Conservation (phyloP, 768 basidiomycete genomes). For the Suillus sp. region DNA sequence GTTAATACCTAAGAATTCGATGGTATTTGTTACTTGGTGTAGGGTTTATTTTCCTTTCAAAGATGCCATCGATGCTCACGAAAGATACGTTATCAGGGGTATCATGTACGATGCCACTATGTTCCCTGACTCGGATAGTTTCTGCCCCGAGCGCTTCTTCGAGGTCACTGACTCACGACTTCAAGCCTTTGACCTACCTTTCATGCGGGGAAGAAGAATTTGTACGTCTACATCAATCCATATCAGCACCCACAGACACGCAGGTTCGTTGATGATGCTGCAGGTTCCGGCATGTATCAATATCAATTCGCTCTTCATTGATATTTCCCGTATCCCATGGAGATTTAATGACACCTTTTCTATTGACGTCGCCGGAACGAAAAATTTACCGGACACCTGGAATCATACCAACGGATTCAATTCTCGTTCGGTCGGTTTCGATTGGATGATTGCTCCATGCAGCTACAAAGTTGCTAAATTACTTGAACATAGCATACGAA, state of each 20-base stretch:
- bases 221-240: constrained; percentile 2
- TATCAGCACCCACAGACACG: neutral
- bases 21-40: constrained; percentile 25
- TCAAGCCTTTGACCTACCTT: constrained; percentile 13
- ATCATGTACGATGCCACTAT: constrained; percentile 23
- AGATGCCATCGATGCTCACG: neutral
- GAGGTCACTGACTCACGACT: constrained; percentile 9
- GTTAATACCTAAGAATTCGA: constrained; percentile 25
- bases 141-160: constrained; percentile 25
- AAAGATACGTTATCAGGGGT: constrained; percentile 17
- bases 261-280: neutral
- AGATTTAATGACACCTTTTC: constrained; percentile 16
- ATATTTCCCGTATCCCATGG: constrained; percentile 19
- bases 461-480: constrained; percentile 13
- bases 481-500: constrained; percentile 7
- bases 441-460: constrained; percentile 33
- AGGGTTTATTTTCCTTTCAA: neutral
- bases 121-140: constrained; percentile 23
- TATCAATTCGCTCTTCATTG: constrained; percentile 23
- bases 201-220: constrained; percentile 19
- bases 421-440: constrained; percentile 35
- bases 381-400: constrained; percentile 24
- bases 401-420: constrained; percentile 40
- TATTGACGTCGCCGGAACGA: neutral
- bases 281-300: constrained; percentile 20